A percentile compares a stretch with the other conserved stretches of the same genome.
Evolutionary conservation across 768 basidiomycete species (phyloP).

Genomic region (Amanita muscaria): DNA sequence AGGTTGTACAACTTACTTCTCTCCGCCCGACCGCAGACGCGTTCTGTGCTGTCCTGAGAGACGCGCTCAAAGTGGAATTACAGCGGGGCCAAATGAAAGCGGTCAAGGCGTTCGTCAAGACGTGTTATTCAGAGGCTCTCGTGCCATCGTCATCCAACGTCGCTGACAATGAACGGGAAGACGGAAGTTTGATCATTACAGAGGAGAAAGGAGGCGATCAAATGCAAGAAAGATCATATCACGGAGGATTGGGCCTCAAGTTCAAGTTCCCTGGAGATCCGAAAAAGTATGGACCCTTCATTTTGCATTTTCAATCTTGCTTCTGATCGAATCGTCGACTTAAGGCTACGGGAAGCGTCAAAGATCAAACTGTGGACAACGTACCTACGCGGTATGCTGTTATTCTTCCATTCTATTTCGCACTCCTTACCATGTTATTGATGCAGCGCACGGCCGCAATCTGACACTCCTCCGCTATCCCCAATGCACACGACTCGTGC

Average conservation of each 20-base stretch:
- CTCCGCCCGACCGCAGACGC: conserved; percentile 88
- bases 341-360: conserved; percentile 80
- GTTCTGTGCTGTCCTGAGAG: conserved; percentile 84
- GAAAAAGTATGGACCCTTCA: conserved; percentile 50
- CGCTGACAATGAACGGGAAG: conserved; percentile 61
- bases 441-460: conserved; percentile 81
- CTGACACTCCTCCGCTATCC: conserved; percentile 95
- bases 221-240: conserved; percentile 47
- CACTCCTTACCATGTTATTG: conserved; percentile 9
- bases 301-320: no score
- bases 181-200: conserved; percentile 45
- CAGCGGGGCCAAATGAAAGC: conserved; percentile 90
- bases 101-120: conserved; percentile 84
- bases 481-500: conserved; percentile 92
- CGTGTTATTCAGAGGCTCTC: conserved; percentile 91
- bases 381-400: conserved; percentile 63
- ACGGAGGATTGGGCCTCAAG: conserved; percentile 69
- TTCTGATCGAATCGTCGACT: no score
- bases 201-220: conserved; percentile 42
- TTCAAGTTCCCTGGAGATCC: conserved; percentile 92
- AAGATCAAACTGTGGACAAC: conserved; percentile 95
- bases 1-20: conserved; percentile 91
- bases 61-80: conserved; percentile 82
- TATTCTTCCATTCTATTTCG: background rate
- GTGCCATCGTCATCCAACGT: conserved; percentile 46